phyloP scores from a whole-genome alignment of 1,284 basidiomycete species.

The Serendipita sp. region DNA sequence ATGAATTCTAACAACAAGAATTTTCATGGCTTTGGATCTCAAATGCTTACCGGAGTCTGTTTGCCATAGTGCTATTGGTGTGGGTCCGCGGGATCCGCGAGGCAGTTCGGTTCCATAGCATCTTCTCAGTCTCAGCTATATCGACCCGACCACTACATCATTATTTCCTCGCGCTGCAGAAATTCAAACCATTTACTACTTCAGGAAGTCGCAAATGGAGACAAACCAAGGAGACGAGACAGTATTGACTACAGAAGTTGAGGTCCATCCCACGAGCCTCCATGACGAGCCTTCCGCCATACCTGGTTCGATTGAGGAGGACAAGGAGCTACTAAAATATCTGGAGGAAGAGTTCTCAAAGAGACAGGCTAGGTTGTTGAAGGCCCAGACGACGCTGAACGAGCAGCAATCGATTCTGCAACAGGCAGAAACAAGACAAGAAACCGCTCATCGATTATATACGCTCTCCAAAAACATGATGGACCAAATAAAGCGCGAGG shows the following conservation, averaged over 20 bases:
- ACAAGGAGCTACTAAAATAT: background rate
- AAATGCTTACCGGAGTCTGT: too few relatives aligned
- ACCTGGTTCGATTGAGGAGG: background rate
- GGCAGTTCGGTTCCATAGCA: too few relatives aligned
- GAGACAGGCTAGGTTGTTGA: background rate
- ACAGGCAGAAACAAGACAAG: background rate
- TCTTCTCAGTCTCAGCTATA: too few relatives aligned
- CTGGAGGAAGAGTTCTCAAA: background rate
- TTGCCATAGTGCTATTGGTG: too few relatives aligned
- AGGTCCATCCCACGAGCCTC: background rate
- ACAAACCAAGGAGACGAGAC: background rate
- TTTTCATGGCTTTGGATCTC: too few relatives aligned
- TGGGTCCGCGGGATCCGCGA: too few relatives aligned
- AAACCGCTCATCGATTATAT: background rate
- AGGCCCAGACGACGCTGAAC: background rate
- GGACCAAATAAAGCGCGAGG: conserved; percentile 7
- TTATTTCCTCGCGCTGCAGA: background rate
- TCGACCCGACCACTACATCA: background rate
- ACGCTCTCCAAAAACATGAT: conserved; percentile 6
- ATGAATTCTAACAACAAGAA: too few relatives aligned
- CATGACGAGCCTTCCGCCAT: background rate
- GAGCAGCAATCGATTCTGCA: background rate
- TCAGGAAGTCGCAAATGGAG: background rate
- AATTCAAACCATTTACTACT: background rate
- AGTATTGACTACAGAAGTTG: background rate